Percentiles rank a stretch among this genome's conserved stretches.
phyloP scores from a whole-genome alignment of 2,329 filamentous ascomycete genomes.

The Fusarium transvaalense region DNA sequence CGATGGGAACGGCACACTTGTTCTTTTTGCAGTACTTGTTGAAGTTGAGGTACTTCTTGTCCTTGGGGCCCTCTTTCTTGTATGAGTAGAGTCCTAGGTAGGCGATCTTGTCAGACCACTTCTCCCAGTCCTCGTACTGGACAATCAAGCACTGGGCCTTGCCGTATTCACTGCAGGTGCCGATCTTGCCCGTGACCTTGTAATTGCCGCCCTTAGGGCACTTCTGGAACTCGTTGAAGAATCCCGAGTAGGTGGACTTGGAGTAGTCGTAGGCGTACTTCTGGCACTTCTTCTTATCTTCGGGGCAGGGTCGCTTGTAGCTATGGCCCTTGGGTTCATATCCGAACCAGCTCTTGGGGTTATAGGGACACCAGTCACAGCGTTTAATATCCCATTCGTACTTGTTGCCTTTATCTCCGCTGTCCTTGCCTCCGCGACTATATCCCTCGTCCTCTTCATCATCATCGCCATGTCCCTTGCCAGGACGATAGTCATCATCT shows the following conservation, averaged over 20 bases:
- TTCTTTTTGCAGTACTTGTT: conserved; percentile 35
- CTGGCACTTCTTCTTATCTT: conserved; percentile 37
- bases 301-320: conserved; percentile 30
- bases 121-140: conserved; percentile 31
- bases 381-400: conserved; percentile 25
- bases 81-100: conserved; percentile 37
- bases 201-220: conserved; percentile 34
- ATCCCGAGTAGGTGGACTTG: conserved; percentile 24
- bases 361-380: conserved; percentile 28
- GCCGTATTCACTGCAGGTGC: conserved; percentile 12
- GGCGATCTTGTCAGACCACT: conserved; percentile 27
- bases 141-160: conserved; percentile 34
- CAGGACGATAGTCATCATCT: not conserved
- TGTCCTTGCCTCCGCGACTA: conserved; percentile 7
- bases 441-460: conserved; percentile 22
- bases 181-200: conserved; percentile 33
- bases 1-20: conserved; percentile 36
- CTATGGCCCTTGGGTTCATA: conserved; percentile 5
- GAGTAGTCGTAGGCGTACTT: conserved; percentile 28
- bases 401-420: conserved; percentile 22
- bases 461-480: not conserved
- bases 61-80: conserved; percentile 6
- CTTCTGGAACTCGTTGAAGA: conserved; percentile 10
- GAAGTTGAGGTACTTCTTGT: conserved; percentile 37
- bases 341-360: conserved; percentile 4